Evolutionary conservation across 116 monocot species (phyloP), one percentile per base, ranked within the genome.

Genomic region (Zostera marina): DNA sequence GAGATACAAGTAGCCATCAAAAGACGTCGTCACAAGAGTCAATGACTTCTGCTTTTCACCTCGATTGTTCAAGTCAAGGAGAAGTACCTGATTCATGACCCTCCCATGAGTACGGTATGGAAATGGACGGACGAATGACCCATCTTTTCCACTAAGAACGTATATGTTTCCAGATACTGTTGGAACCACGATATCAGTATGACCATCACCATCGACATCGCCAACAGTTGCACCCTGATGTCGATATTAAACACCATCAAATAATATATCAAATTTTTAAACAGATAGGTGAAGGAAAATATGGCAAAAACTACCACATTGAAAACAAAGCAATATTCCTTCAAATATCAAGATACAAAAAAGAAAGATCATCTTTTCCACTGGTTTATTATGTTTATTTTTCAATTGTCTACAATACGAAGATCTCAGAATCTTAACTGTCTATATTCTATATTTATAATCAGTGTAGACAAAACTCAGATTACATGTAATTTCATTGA

Each of bases 1-100:
- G 15, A 98, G 71, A 68, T 98, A 98, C 42, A 98, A 63, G 60
- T 98, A 98, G 14, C 96, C 96, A 80, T 98, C 90, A 69, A 98
- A 98, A 21, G 96, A 82, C 44, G 86, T 66, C 39, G 86, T 81
- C 11, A 90, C 90, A 66, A 98, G 89, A 59, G 90, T 83, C 40
- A 98, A 53, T 16, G 80, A 76, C 76, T 69, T 85, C 40, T 58
- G 58, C 23, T 94, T 94, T 44, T 86, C 85, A 25, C 72, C 65
- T 8, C 41, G 80, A 65, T 69, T 80, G 65, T 63, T 83, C 68
- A 98, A 65, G 74, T 98, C 86, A 55, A 90, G 65, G 43, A 90
- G 66, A 66, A 90, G 83, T 70, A 89, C 80, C 47, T 68, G 80
- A 68, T 62, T 90, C 96, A 98, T 98, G 48, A 98, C 73, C 62